A percentile compares a stretch with the other conserved stretches of the same genome.
phyloP scores from a whole-genome alignment of 371 early-diverging fungal genomes.

The Mortierella sp. region DNA sequence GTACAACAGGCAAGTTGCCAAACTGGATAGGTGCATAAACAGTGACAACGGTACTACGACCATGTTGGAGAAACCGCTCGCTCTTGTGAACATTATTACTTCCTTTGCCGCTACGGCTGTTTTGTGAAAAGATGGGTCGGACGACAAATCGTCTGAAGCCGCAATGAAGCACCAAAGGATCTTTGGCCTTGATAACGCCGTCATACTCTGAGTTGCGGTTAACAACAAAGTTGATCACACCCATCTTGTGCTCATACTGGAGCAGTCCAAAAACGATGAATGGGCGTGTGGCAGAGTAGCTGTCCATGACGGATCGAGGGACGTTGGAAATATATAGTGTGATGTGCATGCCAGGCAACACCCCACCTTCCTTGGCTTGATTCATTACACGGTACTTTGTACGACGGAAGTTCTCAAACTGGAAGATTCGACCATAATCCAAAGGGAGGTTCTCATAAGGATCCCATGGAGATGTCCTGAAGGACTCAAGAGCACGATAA shows the following conservation, averaged over 20 bases:
- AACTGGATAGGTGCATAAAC: constrained; percentile 92
- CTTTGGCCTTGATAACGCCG: constrained; percentile 83
- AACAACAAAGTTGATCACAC: constrained; percentile 84
- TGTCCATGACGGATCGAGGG: constrained; percentile 68
- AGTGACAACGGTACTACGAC: constrained; percentile 80
- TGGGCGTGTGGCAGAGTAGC: constrained; percentile 67
- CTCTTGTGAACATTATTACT: constrained; percentile 95
- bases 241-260: constrained; percentile 95
- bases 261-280: constrained; percentile 87
- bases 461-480: constrained; percentile 97
- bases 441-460: constrained; percentile 96
- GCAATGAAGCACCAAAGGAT: constrained; percentile 85
- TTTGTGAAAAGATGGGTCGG: constrained; percentile 89
- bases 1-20: constrained; percentile 81
- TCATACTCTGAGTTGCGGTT: constrained; percentile 79
- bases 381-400: constrained; percentile 80
- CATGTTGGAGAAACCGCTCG: constrained; percentile 88
- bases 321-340: constrained; percentile 79
- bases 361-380: constrained; percentile 67
- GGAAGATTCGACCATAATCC: constrained; percentile 95
- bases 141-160: constrained; percentile 92
- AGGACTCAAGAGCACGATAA: constrained; percentile 94
- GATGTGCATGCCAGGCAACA: constrained; percentile 71
- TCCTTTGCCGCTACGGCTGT: constrained; percentile 79
- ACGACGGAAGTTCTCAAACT: constrained; percentile 88